Conservation (phyloP, 306 rosid genomes). For the Cucurbita moschata region DNA sequence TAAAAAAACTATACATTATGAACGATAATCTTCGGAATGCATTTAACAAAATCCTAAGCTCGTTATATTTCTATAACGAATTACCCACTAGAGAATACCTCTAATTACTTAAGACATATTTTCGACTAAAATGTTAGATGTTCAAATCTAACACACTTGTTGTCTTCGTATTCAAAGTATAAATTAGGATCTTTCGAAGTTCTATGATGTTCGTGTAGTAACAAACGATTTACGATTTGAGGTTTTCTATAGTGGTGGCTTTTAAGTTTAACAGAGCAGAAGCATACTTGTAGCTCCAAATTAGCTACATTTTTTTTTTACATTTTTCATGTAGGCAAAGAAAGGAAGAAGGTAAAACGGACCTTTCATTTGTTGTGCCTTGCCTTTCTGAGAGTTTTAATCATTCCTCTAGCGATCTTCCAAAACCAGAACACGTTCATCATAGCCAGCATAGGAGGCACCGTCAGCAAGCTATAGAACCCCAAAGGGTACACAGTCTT, state of each 20-base stretch:
- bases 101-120: background rate
- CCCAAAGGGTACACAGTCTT: constrained; percentile 46
- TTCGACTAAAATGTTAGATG: no score
- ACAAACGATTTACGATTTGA: background rate
- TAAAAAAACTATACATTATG: background rate
- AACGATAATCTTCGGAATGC: background rate
- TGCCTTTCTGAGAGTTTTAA: constrained; percentile 56
- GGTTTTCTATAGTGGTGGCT: background rate
- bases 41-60: background rate
- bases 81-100: no score
- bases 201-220: background rate
- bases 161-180: background rate
- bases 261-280: background rate
- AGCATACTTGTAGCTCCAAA: background rate
- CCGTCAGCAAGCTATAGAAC: constrained; percentile 50
- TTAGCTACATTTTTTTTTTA: background rate
- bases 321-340: background rate
- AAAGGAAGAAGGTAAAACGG: constrained; percentile 1
- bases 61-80: background rate
- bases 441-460: constrained; percentile 38
- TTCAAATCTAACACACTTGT: background rate
- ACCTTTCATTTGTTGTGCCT: constrained; percentile 41
- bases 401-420: constrained; percentile 78
- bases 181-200: background rate
- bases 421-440: constrained; percentile 85